A percentile compares a stretch with the other conserved stretches of the same genome.
These are phyloP conservation scores for Penicillium angulare DNA, from an alignment of 495 filamentous ascomycete species.

Conservation along the genomic window DNA sequence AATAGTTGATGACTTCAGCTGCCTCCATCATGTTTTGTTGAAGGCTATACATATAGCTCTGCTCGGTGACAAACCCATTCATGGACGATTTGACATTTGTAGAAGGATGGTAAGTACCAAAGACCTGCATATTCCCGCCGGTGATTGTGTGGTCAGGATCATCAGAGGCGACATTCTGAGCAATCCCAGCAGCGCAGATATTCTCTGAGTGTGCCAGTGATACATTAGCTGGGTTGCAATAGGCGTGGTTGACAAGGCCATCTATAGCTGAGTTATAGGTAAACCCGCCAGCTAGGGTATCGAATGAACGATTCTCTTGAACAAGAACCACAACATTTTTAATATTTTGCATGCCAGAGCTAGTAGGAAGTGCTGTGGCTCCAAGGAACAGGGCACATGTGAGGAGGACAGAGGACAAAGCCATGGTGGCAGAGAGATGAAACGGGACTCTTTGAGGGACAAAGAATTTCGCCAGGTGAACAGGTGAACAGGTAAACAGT, in stretches of 20 bases:
- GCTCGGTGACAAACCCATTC: slow-evolving; percentile 48
- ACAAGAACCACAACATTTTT: slow-evolving; percentile 46
- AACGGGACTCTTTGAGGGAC: too few relatives aligned
- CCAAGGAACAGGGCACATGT: slow-evolving; percentile 3
- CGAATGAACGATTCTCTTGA: slow-evolving; percentile 46
- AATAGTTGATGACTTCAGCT: slow-evolving; percentile 49
- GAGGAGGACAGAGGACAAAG: neutral
- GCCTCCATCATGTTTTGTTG: slow-evolving; percentile 24
- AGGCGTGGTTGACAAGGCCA: slow-evolving; percentile 27
- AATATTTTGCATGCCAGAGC: slow-evolving; percentile 32
- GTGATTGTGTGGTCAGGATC: slow-evolving; percentile 50
- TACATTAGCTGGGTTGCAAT: slow-evolving; percentile 42
- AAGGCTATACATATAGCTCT: slow-evolving; percentile 34
- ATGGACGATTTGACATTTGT: slow-evolving; percentile 22
- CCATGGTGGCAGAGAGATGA: too few relatives aligned
- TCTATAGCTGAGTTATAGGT: slow-evolving; percentile 36
- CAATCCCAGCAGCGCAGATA: slow-evolving; percentile 33
- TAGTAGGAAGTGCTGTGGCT: slow-evolving; percentile 6
- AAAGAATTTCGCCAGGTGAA: too few relatives aligned
- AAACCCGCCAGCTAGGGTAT: slow-evolving; percentile 41
- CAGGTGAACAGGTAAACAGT: too few relatives aligned
- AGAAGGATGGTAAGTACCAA: slow-evolving; percentile 41
- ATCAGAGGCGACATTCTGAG: slow-evolving; percentile 35
- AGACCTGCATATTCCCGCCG: slow-evolving; percentile 49
- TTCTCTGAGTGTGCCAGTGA: slow-evolving; percentile 29